Base-by-base conservation (phyloP, 108 stramenopile species). In the Cyclostephanos tholiformis region DNA sequence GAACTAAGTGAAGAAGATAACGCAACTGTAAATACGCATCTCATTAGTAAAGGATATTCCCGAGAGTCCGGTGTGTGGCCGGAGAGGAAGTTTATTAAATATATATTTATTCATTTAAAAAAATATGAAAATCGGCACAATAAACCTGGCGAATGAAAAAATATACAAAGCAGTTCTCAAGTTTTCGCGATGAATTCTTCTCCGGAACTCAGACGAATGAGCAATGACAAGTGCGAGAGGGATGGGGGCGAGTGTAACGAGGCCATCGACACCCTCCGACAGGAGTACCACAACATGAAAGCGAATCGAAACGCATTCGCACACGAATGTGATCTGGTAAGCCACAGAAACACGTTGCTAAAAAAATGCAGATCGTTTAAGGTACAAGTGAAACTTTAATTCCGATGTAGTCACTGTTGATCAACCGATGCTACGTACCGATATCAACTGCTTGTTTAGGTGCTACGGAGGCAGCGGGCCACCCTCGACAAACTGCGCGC, bases 281-380 rank as follows among this genome's bases (percentile, higher is more conserved):
- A 89, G 30, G 91, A 92, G 69, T 94, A 95, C 60, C 82, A 87
- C 5, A 84, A 92, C 81, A 94, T 95, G 93, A 91, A 95, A 77
- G 82, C 87, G 12, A 93, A 95, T 72, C 86, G 94, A 22, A 87
- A 89, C 36, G 85, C 94, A 19, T 92, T 93, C 70, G 91, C 90
- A 0, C 91, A 93, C 35, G 90, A 95, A 63, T 79, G 73, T 61
- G 68, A 75, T 56, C 56, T 71, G 53, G 82, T 83, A 27, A 79
- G 81, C 43, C 20, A 35, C 14, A 11, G 30, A 2, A 5, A n/a
- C n/a, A n/a, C n/a, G n/a, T n/a, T n/a, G n/a, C n/a, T n/a, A n/a
- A n/a, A n/a, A n/a, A n/a, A n/a, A n/a, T n/a, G n/a, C n/a, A n/a
- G n/a, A n/a, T n/a, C n/a, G n/a, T n/a, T n/a, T n/a, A n/a, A n/a